Conservation (phyloP, 108 stramenopile genomes). For the Nitzschia sp. region DNA sequence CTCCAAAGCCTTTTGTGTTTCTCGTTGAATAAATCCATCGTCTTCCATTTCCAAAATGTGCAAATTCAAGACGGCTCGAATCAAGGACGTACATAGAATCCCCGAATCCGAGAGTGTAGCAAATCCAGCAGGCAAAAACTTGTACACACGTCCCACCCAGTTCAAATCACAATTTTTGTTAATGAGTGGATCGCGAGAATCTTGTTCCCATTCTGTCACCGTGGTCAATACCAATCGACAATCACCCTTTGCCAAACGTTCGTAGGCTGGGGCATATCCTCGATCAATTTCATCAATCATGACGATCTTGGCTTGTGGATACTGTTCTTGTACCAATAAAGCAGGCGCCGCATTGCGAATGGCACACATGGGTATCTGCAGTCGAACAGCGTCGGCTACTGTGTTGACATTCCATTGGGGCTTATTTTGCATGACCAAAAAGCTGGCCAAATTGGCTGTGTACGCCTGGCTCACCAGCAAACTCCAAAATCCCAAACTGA, state of each 20-base stretch:
- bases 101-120: constrained; percentile 41
- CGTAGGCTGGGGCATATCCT: constrained; percentile 7
- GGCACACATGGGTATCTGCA: constrained; percentile 26
- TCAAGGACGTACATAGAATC: constrained; percentile 33
- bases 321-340: constrained; percentile 11
- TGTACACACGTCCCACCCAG: constrained; percentile 22
- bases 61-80: constrained; percentile 33
- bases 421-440: constrained; percentile 24
- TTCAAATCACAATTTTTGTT: constrained; percentile 39
- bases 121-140: constrained; percentile 23
- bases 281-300: neutral
- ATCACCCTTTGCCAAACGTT: constrained; percentile 16
- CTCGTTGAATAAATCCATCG: constrained; percentile 39
- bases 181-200: constrained; percentile 9
- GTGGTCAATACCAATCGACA: constrained; percentile 31
- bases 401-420: constrained; percentile 20
- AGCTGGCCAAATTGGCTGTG: constrained; percentile 44
- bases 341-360: neutral
- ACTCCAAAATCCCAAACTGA: constrained; percentile 38
- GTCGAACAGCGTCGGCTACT: constrained; percentile 21
- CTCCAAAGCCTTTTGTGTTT: constrained; percentile 9
- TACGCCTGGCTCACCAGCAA: constrained; percentile 39
- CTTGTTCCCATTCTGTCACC: constrained; percentile 10
- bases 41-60: constrained; percentile 43
- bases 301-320: constrained; percentile 27